Evolutionary conservation across 2,329 filamentous ascomycete species (phyloP).

Genomic region (Aplosporella prunicola): DNA sequence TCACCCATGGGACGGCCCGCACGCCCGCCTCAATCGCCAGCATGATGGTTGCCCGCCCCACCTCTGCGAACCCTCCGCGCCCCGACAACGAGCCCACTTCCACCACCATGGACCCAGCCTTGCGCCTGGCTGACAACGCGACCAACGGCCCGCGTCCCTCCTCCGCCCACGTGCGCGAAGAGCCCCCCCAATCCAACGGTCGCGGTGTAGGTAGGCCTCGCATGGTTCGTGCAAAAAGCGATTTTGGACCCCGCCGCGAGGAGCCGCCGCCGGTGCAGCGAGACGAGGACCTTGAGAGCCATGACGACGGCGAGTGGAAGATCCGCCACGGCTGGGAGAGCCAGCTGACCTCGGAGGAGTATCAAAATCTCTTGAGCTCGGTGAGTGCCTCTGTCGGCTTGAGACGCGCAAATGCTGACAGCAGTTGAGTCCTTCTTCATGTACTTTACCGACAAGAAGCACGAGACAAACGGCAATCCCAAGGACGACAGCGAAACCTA

Average conservation of each 20-base stretch:
- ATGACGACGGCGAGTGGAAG: slow-evolving; percentile 44
- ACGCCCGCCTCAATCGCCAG: too few species aligned
- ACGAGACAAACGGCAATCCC: slow-evolving; percentile 86
- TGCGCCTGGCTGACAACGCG: too few species aligned
- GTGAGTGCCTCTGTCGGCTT: slow-evolving; percentile 42
- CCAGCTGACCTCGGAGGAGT: slow-evolving; percentile 83
- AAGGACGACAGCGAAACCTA: slow-evolving; percentile 46
- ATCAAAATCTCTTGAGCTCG: slow-evolving; percentile 73
- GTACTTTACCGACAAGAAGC: slow-evolving; percentile 98
- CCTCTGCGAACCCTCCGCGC: too few species aligned
- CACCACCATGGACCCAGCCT: too few species aligned
- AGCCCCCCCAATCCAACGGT: slow-evolving; percentile 2
- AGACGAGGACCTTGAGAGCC: slow-evolving; percentile 28
- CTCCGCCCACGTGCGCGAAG: slow-evolving; percentile 1
- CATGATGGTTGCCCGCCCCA: too few species aligned
- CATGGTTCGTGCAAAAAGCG: slow-evolving; percentile 43
- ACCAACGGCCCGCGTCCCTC: neutral
- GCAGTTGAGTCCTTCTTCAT: slow-evolving; percentile 95
- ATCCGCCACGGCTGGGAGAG: slow-evolving; percentile 85
- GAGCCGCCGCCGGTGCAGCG: slow-evolving; percentile 20
- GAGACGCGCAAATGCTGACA: slow-evolving; percentile 8
- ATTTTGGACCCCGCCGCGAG: slow-evolving; percentile 37
- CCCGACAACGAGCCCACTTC: too few species aligned
- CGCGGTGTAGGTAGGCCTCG: slow-evolving; percentile 25
- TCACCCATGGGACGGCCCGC: too few species aligned